These are phyloP conservation scores for Aspergillus taichungensis DNA, from an alignment of 495 filamentous ascomycete genomes.

Conservation along the genomic window DNA sequence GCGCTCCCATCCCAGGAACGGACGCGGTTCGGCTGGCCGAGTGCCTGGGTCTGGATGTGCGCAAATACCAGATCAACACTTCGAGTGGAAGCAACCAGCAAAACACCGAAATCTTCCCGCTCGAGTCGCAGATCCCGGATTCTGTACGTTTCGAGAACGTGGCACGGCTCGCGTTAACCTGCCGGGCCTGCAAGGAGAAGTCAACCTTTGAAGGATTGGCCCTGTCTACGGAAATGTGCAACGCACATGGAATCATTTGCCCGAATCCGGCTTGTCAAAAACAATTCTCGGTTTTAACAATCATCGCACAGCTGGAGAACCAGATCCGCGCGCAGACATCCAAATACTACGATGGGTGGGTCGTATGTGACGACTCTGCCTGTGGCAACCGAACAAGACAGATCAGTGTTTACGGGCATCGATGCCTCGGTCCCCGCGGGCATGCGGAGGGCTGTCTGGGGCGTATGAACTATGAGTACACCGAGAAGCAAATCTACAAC, in stretches of 20 bases:
- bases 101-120: conserved; percentile 58
- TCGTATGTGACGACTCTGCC: conserved; percentile 77
- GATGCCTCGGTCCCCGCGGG: conserved; percentile 80
- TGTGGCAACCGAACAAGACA: conserved; percentile 86
- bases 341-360: conserved; percentile 85
- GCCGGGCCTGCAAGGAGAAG: conserved; percentile 64
- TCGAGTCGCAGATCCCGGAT: conserved; percentile 92
- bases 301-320: conserved; percentile 79
- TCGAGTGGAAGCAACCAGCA: conserved; percentile 46
- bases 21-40: conserved; percentile 82
- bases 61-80: conserved; percentile 71
- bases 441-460: conserved; percentile 77
- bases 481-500: conserved; percentile 87
- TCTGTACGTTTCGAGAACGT: conserved; percentile 70
- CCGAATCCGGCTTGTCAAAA: conserved; percentile 50
- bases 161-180: conserved; percentile 64
- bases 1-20: conserved; percentile 88
- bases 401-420: conserved; percentile 83
- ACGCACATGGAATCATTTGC: conserved; percentile 68
- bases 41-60: conserved; percentile 82
- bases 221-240: conserved; percentile 47
- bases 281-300: conserved; percentile 56
- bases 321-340: conserved; percentile 69
- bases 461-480: conserved; percentile 77
- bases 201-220: conserved; percentile 69